Evolutionary conservation across 202 grass and related monocot species (phyloP).

Genomic region (Digitaria exilis): DNA sequence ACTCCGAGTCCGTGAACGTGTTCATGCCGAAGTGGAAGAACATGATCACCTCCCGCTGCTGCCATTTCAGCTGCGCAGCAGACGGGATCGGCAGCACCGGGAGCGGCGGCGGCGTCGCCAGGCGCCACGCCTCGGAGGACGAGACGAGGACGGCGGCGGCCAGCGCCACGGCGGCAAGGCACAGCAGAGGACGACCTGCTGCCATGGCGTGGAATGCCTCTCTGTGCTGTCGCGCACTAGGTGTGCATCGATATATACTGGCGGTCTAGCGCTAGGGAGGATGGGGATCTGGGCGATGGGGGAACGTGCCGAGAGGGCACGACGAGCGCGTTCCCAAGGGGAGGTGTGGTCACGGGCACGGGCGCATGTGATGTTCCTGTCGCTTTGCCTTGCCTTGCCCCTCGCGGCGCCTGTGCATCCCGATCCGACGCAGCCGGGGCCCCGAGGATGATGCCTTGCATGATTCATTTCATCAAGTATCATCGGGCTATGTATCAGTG

Average conservation of each 20-base stretch:
- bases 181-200: too few relatives aligned
- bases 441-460: too few relatives aligned
- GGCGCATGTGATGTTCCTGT: neutral
- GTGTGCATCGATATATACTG: too few relatives aligned
- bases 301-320: neutral
- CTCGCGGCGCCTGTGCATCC: neutral
- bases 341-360: neutral
- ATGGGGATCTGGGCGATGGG: too few relatives aligned
- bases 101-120: slow-evolving; percentile 53
- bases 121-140: neutral
- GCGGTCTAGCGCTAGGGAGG: too few relatives aligned
- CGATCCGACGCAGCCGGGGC: neutral
- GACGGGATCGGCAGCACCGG: slow-evolving; percentile 66
- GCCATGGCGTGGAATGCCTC: too few relatives aligned
- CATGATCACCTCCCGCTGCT: slow-evolving; percentile 91
- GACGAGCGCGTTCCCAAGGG: slow-evolving; percentile 4
- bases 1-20: slow-evolving; percentile 90
- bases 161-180: neutral
- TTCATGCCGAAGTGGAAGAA: slow-evolving; percentile 99
- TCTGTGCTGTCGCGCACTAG: too few relatives aligned
- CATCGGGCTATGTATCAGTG: too few relatives aligned
- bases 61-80: slow-evolving; percentile 80
- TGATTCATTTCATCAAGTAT: too few relatives aligned
- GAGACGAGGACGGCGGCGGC: neutral
- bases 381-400: neutral